Evolutionary conservation across 371 early-diverging fungal species (phyloP), one percentile per base, ranked within the genome.

Genomic region (Paraphysoderma sedebokerense): DNA sequence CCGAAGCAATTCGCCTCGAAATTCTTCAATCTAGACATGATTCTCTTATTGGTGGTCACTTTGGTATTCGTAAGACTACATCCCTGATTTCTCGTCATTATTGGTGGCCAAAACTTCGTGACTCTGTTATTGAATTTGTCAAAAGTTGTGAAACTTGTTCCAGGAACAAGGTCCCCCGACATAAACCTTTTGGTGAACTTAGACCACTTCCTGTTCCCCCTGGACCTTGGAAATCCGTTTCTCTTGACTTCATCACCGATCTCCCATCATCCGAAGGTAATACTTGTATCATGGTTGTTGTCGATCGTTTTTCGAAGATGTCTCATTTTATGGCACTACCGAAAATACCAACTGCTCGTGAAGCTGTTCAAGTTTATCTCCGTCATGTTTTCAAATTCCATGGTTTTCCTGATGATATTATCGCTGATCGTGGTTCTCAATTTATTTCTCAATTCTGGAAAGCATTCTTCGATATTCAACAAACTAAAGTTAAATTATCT

Each of bases 381-480:
- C 22, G 41, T n/a, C 11, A 57, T 11, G 41, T 68, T 0, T 52
- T 51, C 5, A 45, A 49, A 11, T 38, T 53, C 6, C 67, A 62
- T 29, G 63, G 67, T 0, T 15, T 63, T 2, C 63, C 70, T 1
- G 13, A 35, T 12, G 19, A 23, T 0, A 65, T 69, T 19, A 46
- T 67, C 1, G 55, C 66, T 0, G 70, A 65, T 45, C 54, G 62
- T 0, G 72, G 64, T 22, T 44, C 67, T 6, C 53, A 55, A 47
- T 72, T 74, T 32, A 55, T 36, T 1, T 57, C 62, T 0, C 3
- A 23, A 6, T 66, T 70, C 34, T 71, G 63, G 67, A 50, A 52
- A 8, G 8, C 31, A 4, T 30, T 73, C 15, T 48, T 13, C 29
- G 19, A 53, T n/a, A 17, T 44, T 1, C 54, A 70, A 0, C 31